A percentile compares a stretch with the other conserved stretches of the same genome.
Conservation (phyloP, 108 stramenopile genomes). For the Skeletonema marinoi region DNA sequence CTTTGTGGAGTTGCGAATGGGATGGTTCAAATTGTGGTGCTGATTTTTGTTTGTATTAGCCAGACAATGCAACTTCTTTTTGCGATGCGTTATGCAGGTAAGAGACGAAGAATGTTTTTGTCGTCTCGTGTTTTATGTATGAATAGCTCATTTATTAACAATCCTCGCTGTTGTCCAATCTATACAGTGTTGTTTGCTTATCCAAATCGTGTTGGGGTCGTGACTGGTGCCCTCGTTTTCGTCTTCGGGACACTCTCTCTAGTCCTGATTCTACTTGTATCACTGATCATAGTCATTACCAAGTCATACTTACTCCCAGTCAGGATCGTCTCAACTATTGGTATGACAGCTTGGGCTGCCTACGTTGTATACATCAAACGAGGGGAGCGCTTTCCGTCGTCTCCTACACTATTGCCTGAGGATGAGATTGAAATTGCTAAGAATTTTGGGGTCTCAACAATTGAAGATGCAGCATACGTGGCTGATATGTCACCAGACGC, state of each 20-base stretch:
- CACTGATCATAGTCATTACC: background rate
- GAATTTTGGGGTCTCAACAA: background rate
- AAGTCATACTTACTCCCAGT: background rate
- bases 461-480: background rate
- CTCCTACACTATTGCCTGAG: background rate
- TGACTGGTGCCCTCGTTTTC: background rate
- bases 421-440: background rate
- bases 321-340: background rate
- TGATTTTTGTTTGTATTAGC: background rate
- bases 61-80: background rate
- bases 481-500: background rate
- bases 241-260: background rate
- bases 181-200: background rate
- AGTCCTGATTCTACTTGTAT: background rate
- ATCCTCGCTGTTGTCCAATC: background rate
- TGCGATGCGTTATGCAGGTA: background rate
- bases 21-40: background rate
- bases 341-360: background rate
- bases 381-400: background rate
- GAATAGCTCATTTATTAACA: background rate
- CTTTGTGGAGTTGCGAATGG: background rate
- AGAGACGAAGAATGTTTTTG: background rate
- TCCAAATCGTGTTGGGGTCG: background rate
- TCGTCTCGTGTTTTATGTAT: background rate
- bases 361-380: background rate